Conservation (phyloP, 164 flowering plant genomes). For the Aristolochia californica region DNA sequence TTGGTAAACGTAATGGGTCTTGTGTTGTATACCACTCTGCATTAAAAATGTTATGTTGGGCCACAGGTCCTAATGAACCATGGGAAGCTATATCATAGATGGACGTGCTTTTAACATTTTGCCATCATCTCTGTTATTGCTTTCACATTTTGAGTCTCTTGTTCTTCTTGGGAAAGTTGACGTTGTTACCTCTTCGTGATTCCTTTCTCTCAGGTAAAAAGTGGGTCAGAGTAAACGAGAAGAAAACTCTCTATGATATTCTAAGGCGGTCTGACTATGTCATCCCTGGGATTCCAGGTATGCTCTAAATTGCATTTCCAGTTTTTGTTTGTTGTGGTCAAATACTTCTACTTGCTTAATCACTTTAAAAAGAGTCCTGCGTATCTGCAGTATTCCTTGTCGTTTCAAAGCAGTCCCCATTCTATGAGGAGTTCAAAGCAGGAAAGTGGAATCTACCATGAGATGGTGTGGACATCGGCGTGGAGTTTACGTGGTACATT, state of each 20-base stretch:
- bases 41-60: too few relatives aligned
- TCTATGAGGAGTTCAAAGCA: constrained; percentile 64
- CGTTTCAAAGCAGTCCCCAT: constrained; percentile 63
- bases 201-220: constrained; percentile 17
- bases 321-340: neutral
- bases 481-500: too few relatives aligned
- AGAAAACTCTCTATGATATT: constrained; percentile 52
- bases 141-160: too few relatives aligned
- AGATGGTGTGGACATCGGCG: constrained; percentile 2
- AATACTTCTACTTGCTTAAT: neutral
- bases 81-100: too few relatives aligned
- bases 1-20: too few relatives aligned
- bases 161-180: too few relatives aligned
- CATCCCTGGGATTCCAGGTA: constrained; percentile 88
- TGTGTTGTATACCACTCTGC: too few relatives aligned
- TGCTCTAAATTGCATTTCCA: neutral
- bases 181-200: neutral
- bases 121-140: too few relatives aligned
- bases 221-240: constrained; percentile 75
- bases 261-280: constrained; percentile 47
- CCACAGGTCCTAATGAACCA: too few relatives aligned
- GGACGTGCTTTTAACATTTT: too few relatives aligned
- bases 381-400: constrained; percentile 64
- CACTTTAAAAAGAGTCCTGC: neutral
- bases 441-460: constrained; percentile 64